phyloP scores from a whole-genome alignment of 2,329 filamentous ascomycete genomes.

The Aspergillus sp. region DNA sequence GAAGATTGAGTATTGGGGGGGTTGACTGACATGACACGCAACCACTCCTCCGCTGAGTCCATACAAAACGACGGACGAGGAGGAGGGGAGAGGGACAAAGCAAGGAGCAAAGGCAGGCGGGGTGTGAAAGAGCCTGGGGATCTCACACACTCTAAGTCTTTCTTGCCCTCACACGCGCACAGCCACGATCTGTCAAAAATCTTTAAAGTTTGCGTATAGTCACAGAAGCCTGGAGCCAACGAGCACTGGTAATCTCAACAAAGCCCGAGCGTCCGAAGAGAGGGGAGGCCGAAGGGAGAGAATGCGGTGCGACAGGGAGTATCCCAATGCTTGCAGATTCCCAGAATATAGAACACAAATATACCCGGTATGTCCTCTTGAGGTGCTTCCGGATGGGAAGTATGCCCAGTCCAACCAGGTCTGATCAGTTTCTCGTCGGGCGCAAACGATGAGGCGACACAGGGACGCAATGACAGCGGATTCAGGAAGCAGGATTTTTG shows the following conservation, averaged over 20 bases:
- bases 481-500: neutral
- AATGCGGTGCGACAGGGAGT: slow-evolving; percentile 1
- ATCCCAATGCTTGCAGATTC: slow-evolving; percentile 4
- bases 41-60: slow-evolving; percentile 22
- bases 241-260: neutral
- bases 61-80: slow-evolving; percentile 19
- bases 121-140: neutral
- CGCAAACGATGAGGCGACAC: slow-evolving; percentile 10
- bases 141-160: neutral
- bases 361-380: neutral
- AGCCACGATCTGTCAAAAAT: neutral
- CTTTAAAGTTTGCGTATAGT: neutral
- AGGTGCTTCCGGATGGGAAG: slow-evolving; percentile 1
- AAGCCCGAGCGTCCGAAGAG: neutral
- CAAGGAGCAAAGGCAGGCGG: neutral
- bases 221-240: neutral
- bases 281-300: neutral
- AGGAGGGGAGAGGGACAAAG: slow-evolving; percentile 6
- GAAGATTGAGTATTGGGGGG: slow-evolving; percentile 24
- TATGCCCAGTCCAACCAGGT: slow-evolving; percentile 3
- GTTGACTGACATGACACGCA: slow-evolving; percentile 37
- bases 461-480: neutral
- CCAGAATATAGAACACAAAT: too few relatives aligned
- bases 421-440: slow-evolving; percentile 8
- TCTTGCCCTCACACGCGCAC: neutral